A percentile compares a stretch with the other conserved stretches of the same genome.
These are phyloP conservation scores for Solanum peruvianum DNA, from an alignment of 257 asterid species.

Conservation along the genomic window DNA sequence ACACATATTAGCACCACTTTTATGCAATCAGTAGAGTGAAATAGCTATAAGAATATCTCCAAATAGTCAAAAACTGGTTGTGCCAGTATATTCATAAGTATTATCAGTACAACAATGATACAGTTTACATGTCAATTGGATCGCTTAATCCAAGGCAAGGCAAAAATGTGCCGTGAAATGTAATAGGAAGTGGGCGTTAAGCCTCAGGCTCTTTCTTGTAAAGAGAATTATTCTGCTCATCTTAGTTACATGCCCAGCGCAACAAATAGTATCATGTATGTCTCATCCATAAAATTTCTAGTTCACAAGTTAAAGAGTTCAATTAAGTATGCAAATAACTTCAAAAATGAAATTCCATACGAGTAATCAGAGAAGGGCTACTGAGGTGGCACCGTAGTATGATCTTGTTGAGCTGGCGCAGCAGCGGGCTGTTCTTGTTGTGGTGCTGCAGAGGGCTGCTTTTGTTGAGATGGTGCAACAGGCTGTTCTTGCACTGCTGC, in stretches of 20 bases:
- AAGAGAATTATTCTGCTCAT: not conserved
- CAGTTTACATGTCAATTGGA: not conserved
- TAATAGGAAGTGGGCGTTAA: not conserved
- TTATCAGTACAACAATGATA: not conserved
- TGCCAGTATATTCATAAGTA: not conserved
- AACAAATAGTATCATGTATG: not conserved
- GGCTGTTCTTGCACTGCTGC: not conserved
- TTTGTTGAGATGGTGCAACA: not conserved
- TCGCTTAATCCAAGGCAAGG: not conserved
- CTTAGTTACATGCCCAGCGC: not conserved
- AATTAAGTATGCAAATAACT: not conserved
- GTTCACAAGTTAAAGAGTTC: not conserved
- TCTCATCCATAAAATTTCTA: not conserved
- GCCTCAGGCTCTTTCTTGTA: not conserved
- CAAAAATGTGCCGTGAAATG: not conserved
- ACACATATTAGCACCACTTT: not conserved
- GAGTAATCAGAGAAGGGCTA: not conserved
- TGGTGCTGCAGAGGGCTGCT: not conserved
- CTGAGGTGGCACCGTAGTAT: not conserved
- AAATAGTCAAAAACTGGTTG: not conserved
- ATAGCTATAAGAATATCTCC: not conserved
- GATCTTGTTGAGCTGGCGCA: not conserved
- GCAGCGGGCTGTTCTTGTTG: not conserved
- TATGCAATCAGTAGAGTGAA: not conserved
- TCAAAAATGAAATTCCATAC: not conserved